phyloP scores from a whole-genome alignment of 371 early-diverging fungal genomes.

The Mortierella sp. region DNA sequence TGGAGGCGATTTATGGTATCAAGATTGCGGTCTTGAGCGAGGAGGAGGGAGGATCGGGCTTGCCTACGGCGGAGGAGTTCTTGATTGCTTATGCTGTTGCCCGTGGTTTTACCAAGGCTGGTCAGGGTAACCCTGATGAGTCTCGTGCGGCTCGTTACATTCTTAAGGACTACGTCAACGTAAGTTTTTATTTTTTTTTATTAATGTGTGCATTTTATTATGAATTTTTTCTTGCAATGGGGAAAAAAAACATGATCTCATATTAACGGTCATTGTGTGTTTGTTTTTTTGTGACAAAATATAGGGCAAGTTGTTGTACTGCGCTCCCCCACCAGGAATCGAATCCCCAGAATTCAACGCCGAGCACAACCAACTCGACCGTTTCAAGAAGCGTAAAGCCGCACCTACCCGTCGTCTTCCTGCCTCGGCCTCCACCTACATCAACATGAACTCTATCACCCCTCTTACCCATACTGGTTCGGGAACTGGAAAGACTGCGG shows the following conservation, averaged over 20 bases:
- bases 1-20: slow-evolving; percentile 96
- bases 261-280: slow-evolving; percentile 7
- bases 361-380: slow-evolving; percentile 76
- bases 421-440: slow-evolving; percentile 66
- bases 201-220: background rate
- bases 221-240: background rate
- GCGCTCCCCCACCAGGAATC: slow-evolving; percentile 84
- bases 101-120: slow-evolving; percentile 91
- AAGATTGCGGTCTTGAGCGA: slow-evolving; percentile 79
- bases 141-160: slow-evolving; percentile 95
- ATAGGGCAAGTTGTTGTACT: slow-evolving; percentile 89
- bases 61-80: slow-evolving; percentile 88
- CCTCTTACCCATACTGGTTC: slow-evolving; percentile 61
- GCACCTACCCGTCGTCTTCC: slow-evolving; percentile 68
- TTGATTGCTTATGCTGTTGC: slow-evolving; percentile 89
- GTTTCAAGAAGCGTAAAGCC: slow-evolving; percentile 70
- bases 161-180: slow-evolving; percentile 96
- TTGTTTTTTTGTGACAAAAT: background rate
- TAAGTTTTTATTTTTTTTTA: slow-evolving; percentile 48
- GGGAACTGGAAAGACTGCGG: slow-evolving; percentile 67
- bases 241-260: background rate
- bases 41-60: slow-evolving; percentile 87
- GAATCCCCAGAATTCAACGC: slow-evolving; percentile 79
- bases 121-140: slow-evolving; percentile 98
- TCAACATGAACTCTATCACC: slow-evolving; percentile 60